phyloP scores from a whole-genome alignment of 2,329 filamentous ascomycete species.

The Neopestalotiopsis sp. region DNA sequence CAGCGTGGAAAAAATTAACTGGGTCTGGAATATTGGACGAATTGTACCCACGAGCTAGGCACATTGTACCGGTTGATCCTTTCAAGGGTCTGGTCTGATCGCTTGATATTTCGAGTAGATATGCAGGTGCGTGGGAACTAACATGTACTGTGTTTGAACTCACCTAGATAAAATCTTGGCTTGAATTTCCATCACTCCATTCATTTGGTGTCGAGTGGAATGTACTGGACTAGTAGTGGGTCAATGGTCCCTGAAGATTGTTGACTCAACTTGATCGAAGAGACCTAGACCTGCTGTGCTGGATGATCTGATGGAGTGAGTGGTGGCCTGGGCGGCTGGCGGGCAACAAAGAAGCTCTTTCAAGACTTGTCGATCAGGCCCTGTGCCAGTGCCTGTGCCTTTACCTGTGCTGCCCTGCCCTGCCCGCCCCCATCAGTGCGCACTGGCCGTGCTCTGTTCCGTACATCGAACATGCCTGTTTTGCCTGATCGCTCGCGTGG shows the following conservation, averaged over 20 bases:
- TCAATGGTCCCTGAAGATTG: background rate
- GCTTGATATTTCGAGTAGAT: background rate
- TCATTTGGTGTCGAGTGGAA: background rate
- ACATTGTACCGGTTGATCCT: background rate
- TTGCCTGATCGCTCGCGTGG: background rate
- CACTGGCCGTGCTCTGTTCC: background rate
- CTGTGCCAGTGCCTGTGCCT: background rate
- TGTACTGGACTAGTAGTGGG: background rate
- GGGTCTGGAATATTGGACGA: background rate
- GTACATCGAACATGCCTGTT: background rate
- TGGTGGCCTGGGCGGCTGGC: too few species aligned
- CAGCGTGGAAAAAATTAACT: background rate
- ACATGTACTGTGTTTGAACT: too few species aligned
- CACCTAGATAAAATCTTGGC: background rate
- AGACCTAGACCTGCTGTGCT: background rate
- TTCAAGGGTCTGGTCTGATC: background rate
- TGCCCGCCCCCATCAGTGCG: background rate
- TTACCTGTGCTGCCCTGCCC: background rate
- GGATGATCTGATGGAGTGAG: background rate
- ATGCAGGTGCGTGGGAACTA: background rate
- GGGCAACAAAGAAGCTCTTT: too few species aligned
- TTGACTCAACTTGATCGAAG: background rate
- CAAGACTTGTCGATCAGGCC: too few species aligned
- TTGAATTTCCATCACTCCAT: background rate
- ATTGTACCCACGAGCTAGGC: background rate